Evolutionary conservation across 305 asterid species (phyloP), one percentile per base, ranked within the genome.

Genomic region (Rubia occidens): DNA sequence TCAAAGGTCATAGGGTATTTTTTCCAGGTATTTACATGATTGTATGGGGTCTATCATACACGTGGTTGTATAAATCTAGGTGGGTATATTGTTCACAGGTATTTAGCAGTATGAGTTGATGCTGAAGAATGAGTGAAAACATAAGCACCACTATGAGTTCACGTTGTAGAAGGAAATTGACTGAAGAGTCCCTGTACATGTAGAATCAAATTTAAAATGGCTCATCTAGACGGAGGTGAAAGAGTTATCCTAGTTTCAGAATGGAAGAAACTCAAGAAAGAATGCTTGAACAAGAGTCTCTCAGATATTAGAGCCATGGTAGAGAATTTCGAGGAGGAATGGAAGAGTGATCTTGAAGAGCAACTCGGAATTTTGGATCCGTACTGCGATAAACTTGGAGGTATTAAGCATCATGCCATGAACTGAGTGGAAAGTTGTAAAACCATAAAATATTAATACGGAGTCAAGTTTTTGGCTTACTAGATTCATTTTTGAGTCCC

Each of bases 191-290:
- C 13, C 6, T 54, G 11, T 66, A 72, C 35, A 39, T 44, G 56
- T 26, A 2, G 29, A 26, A 2, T 26, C 29, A 26, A 26, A 26
- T 26, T 26, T 0, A 26, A 26, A 26, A 26, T 26, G 29, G 18
- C 71, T 26, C 71, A 72, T 66, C 71, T 67, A 40, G 24, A 32
- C 26, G 62, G 71, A 11, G 66, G 71, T 66, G 71, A 71, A 35
- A 66, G 20, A 3, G 26, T 72, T 7, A 60, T 72, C 44, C 60
- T 45, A 14, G 62, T 54, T 17, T n/a, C n/a, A n/a, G n/a, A n/a
- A n/a, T 56, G 62, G 51, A 40, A 43, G 14, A 58, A 29, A 15
- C 10, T 55, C 60, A 17, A 24, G 29, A 53, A 56, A 32, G 51
- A 56, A 72, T 35, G 51, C 26, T 1, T 29, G 11, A 29, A 64